Evolutionary conservation across 345 rosid species (phyloP).

Genomic region (Bruguiera gymnorhiza): DNA sequence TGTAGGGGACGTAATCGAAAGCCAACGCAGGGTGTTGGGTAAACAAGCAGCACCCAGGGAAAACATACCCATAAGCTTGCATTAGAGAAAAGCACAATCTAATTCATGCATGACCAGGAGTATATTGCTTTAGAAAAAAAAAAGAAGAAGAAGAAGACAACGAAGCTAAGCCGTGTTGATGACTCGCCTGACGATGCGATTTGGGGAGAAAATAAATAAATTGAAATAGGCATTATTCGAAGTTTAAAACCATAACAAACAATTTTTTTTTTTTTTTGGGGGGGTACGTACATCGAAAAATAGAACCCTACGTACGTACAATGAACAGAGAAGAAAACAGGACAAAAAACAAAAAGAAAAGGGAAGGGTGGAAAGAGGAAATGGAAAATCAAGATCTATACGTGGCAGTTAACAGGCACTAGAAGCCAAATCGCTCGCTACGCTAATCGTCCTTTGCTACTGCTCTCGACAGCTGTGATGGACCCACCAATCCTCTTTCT

Average conservation of each 20-base stretch:
- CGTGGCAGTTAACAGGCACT: slow-evolving; percentile 59
- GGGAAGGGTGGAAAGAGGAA: background rate
- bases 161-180: background rate
- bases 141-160: no score
- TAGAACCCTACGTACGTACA: background rate
- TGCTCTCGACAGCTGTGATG: slow-evolving; percentile 25
- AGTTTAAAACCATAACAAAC: no score
- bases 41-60: no score
- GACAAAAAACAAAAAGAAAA: slow-evolving; percentile 3
- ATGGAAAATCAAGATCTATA: slow-evolving; percentile 22
- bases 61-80: no score
- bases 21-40: no score
- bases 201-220: background rate
- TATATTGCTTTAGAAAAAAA: no score
- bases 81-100: no score
- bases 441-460: slow-evolving; percentile 48
- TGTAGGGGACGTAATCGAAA: no score
- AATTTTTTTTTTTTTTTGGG: no score
- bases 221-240: background rate
- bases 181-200: background rate
- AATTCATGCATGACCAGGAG: no score
- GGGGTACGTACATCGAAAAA: no score
- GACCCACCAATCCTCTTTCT: slow-evolving; percentile 26
- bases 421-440: slow-evolving; percentile 53
- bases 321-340: slow-evolving; percentile 5